Conservation (phyloP, 2,329 filamentous ascomycete species). For the Cladorrhinum sp. region DNA sequence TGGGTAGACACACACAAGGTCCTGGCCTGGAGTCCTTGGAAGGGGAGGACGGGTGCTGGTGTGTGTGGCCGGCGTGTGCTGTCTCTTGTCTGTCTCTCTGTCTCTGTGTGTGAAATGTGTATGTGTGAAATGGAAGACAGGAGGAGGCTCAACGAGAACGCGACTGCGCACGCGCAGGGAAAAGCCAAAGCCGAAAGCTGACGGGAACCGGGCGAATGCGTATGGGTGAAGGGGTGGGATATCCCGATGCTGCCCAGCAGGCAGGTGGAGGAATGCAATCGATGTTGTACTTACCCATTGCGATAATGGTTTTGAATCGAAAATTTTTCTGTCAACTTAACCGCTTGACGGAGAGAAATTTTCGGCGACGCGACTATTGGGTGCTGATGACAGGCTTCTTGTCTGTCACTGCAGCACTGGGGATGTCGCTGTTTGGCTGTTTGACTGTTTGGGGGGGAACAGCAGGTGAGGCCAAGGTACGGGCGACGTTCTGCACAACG, state of each 20-base stretch:
- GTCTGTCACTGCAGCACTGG: conserved; percentile 25
- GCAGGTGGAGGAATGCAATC: conserved; percentile 11
- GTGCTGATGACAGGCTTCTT: conserved; percentile 20
- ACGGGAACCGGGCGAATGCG: conserved; percentile 1
- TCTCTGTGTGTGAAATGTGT: background rate
- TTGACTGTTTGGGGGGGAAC: conserved; percentile 19
- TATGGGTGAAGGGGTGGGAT: background rate
- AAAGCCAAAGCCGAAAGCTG: conserved; percentile 4
- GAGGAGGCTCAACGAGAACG: conserved; percentile 8
- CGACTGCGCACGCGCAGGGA: conserved; percentile 8
- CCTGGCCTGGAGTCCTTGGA: background rate
- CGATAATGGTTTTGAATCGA: conserved; percentile 17
- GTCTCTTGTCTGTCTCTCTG: background rate
- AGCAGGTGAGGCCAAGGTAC: conserved; percentile 24
- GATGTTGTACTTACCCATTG: conserved; percentile 28
- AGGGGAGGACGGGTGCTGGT: background rate
- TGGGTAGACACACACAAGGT: background rate
- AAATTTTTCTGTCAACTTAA: conserved; percentile 27
- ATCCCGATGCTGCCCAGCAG: conserved; percentile 6
- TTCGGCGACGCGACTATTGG: conserved; percentile 27
- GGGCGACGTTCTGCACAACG: conserved; percentile 22
- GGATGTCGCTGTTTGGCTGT: conserved; percentile 27
- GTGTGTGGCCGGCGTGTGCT: background rate
- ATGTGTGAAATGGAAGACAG: background rate
- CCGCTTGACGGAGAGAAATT: conserved; percentile 28